Conservation (phyloP, 2,329 filamentous ascomycete genomes). For the Apiospora malaysiana region DNA sequence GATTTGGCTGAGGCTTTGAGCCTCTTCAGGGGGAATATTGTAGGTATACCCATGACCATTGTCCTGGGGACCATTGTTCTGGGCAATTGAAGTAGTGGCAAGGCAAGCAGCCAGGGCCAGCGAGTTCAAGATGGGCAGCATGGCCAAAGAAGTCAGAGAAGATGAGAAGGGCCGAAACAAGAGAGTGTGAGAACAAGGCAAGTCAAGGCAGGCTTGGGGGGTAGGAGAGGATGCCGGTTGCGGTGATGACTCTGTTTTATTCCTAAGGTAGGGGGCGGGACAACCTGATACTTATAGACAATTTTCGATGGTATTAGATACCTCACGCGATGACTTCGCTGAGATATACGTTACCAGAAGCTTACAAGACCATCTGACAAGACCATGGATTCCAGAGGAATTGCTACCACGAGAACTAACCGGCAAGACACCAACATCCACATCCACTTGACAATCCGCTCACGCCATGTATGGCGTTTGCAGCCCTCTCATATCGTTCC, state of each 20-base stretch:
- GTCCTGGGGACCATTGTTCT: slow-evolving; percentile 25
- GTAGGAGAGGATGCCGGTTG: neutral
- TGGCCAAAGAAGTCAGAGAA: neutral
- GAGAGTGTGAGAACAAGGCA: neutral
- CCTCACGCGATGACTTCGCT: neutral
- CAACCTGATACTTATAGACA: neutral
- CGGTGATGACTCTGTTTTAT: neutral
- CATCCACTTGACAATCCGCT: neutral
- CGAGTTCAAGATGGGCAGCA: slow-evolving; percentile 29
- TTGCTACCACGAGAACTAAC: neutral
- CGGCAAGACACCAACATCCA: neutral
- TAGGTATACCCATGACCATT: slow-evolving; percentile 23
- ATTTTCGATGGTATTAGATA: neutral
- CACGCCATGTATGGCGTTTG: neutral
- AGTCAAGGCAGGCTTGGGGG: neutral
- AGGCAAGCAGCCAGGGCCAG: slow-evolving; percentile 29
- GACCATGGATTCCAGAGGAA: no score
- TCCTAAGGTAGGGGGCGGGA: neutral
- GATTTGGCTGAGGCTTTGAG: slow-evolving; percentile 29
- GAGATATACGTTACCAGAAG: neutral
- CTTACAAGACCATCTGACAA: neutral
- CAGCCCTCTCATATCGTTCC: neutral
- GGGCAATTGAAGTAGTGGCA: slow-evolving; percentile 25
- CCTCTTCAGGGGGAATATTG: slow-evolving; percentile 32
- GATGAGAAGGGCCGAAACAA: neutral